Evolutionary conservation across 768 basidiomycete species (phyloP).

Genomic region (Filobasidium floriforme): DNA sequence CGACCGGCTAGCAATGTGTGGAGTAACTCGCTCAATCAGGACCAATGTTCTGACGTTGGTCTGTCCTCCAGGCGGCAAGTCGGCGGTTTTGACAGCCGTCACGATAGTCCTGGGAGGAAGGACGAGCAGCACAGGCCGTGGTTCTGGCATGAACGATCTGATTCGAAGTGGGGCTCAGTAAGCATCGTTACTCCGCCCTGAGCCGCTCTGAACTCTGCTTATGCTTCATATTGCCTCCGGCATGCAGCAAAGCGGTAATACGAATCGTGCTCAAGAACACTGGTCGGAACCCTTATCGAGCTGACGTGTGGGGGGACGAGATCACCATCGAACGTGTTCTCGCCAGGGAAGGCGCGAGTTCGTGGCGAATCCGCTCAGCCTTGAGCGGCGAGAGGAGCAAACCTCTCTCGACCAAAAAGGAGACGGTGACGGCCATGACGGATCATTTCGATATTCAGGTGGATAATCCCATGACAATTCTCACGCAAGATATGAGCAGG

Average conservation of each 20-base stretch:
- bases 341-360: slow-evolving; percentile 62
- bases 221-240: neutral
- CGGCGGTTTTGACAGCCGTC: slow-evolving; percentile 85
- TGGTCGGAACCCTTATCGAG: slow-evolving; percentile 81
- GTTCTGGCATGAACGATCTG: slow-evolving; percentile 71
- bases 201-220: neutral
- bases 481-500: slow-evolving; percentile 57
- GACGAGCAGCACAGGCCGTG: slow-evolving; percentile 82
- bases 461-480: slow-evolving; percentile 71
- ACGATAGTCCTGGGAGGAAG: slow-evolving; percentile 91
- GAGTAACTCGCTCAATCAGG: neutral
- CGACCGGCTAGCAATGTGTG: slow-evolving; percentile 68
- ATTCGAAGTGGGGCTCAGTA: slow-evolving; percentile 76
- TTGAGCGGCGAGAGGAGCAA: slow-evolving; percentile 31
- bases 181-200: slow-evolving; percentile 29
- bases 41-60: too few relatives aligned
- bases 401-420: slow-evolving; percentile 65
- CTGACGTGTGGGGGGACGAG: slow-evolving; percentile 72
- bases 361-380: slow-evolving; percentile 67
- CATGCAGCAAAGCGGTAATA: slow-evolving; percentile 60
- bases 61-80: slow-evolving; percentile 67
- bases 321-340: slow-evolving; percentile 79
- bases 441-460: slow-evolving; percentile 90
- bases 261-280: slow-evolving; percentile 77
- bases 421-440: slow-evolving; percentile 62